Evolutionary conservation across 2,329 filamentous ascomycete genomes (phyloP).

Genomic region (Penicillium sp.): DNA sequence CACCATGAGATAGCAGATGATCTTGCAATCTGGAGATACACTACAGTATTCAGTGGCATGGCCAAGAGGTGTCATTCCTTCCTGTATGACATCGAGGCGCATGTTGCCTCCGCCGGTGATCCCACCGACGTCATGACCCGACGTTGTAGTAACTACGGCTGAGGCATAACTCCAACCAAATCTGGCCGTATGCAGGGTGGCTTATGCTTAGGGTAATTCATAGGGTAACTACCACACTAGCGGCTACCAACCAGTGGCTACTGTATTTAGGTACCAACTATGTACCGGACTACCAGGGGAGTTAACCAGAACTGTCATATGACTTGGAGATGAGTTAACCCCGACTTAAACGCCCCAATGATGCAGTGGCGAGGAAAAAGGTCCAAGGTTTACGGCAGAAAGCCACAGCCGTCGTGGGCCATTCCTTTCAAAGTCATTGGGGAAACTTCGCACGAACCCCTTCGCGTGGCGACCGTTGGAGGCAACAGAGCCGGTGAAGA

Average conservation of each 20-base stretch:
- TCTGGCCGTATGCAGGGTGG: neutral
- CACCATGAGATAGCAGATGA: neutral
- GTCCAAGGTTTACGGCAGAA: neutral
- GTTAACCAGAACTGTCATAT: too few species aligned
- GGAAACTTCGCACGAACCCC: neutral
- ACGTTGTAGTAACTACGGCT: neutral
- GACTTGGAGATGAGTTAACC: too few species aligned
- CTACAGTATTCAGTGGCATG: neutral
- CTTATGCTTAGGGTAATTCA: neutral
- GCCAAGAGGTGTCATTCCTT: neutral
- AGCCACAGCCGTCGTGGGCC: neutral
- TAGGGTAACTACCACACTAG: too few species aligned
- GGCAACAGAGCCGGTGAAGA: neutral
- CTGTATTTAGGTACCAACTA: neutral
- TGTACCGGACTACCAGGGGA: too few species aligned
- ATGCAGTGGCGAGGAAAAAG: neutral
- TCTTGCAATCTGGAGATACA: neutral
- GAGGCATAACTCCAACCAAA: neutral
- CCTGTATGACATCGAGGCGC: neutral
- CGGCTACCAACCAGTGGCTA: too few species aligned
- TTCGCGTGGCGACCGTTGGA: neutral
- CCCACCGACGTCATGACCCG: neutral
- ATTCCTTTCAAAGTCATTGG: neutral
- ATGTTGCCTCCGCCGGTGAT: neutral
- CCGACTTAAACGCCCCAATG: neutral